phyloP scores from a whole-genome alignment of 306 rosid species.

The Fagus sylvatica region DNA sequence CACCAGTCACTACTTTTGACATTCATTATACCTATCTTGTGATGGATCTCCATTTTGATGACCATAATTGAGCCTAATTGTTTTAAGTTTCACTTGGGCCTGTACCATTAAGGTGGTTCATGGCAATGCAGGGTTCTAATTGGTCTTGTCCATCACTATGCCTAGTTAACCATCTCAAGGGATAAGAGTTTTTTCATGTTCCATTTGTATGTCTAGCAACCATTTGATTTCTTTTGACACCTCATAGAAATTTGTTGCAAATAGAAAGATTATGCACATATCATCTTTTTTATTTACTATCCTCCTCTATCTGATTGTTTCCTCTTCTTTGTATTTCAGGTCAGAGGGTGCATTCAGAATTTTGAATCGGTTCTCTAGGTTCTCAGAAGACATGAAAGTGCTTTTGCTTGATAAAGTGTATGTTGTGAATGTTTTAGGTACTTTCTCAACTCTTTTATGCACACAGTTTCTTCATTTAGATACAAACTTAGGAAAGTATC shows the following conservation, averaged over 20 bases:
- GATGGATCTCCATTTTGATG: background rate
- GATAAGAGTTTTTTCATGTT: background rate
- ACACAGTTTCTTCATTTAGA: constrained; percentile 1
- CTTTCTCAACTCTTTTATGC: constrained; percentile 22
- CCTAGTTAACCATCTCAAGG: background rate
- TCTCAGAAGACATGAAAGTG: constrained; percentile 62
- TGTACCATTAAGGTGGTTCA: background rate
- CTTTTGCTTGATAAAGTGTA: constrained; percentile 78
- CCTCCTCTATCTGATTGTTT: background rate
- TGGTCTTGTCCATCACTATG: background rate
- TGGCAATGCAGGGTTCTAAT: background rate
- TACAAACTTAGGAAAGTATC: background rate
- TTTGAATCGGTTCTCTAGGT: constrained; percentile 51
- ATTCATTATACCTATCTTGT: background rate
- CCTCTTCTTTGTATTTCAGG: constrained; percentile 41
- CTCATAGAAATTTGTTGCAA: background rate
- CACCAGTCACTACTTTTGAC: background rate
- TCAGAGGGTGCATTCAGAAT: constrained; percentile 37
- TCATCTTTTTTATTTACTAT: background rate
- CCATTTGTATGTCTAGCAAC: background rate
- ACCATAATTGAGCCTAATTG: background rate
- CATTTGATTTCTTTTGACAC: background rate
- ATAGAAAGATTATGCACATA: background rate
- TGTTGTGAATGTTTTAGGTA: constrained; percentile 80
- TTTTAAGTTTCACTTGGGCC: background rate